Evolutionary conservation across 2,329 filamentous ascomycete species (phyloP), one percentile per base, ranked within the genome.

Genomic region (Trichoderma breve): DNA sequence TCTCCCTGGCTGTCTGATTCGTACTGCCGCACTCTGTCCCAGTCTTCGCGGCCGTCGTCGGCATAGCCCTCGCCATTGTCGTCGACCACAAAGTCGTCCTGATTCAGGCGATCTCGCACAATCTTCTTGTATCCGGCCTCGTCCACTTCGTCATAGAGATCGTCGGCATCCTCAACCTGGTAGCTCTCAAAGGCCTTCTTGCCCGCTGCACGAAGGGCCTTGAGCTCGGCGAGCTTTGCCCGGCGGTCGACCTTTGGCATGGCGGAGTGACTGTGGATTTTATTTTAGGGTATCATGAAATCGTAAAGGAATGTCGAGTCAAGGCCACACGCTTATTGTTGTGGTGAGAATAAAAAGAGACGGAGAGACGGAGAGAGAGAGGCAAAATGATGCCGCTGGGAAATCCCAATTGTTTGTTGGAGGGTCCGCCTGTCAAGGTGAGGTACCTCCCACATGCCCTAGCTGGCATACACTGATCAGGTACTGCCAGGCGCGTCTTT

Each of bases 41-140:
- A 95, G 77, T 98, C 96, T 83, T 97, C 95, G 70, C 96, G 91
- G 73, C 96, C 96, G 79, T 98, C 96, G 80, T 98, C 95, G 75
- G 94, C 95, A 79, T 99, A 99, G 47, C 96, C 95, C 80, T 95
- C 94, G 78, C 95, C 95, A 84, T 98, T 97, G 84, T 99, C 96
- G 84, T 98, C 96, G 73, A 99, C 95, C 67, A 99, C 95, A 78
- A 99, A 99, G 83, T 99, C 96, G 77, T 99, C 96, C 78, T 97
- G 88, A 79, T 98, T 93, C 66, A 99, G 86, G 61, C 96, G 91
- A 71, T 92, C 90, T 55, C 96, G 90, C 15, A 99, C 94, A 75
- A 98, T 92, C 81, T 97, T 97, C 85, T 98, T 98, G 86, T 99
- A 99, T 66, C 93, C 93, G 78, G 96, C 95, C 78, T 99, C 96